phyloP scores from a whole-genome alignment of 257 asterid species.

The Ligustrum vulgare region DNA sequence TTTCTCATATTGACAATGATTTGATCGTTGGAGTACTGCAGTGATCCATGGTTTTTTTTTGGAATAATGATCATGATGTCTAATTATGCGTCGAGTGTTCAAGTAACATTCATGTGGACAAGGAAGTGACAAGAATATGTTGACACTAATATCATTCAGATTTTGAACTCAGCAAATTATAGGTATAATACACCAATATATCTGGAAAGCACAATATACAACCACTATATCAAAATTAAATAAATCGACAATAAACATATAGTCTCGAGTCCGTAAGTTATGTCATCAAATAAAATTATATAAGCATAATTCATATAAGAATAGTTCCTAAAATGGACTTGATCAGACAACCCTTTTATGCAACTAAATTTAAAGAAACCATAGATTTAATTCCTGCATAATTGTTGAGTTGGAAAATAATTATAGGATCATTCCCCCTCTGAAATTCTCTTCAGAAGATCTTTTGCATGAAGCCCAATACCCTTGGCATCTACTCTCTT shows the following conservation, averaged over 20 bases:
- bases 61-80: too few relatives aligned
- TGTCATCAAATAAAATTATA: neutral
- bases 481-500: constrained; percentile 65
- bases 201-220: neutral
- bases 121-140: too few relatives aligned
- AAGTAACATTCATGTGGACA: too few relatives aligned
- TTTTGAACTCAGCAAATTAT: too few relatives aligned
- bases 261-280: neutral
- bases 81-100: too few relatives aligned
- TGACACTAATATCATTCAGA: too few relatives aligned
- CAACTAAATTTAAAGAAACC: neutral
- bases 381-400: neutral
- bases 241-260: too few relatives aligned
- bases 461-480: constrained; percentile 48
- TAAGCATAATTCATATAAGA: neutral
- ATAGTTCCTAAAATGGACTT: neutral
- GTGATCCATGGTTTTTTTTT: too few relatives aligned
- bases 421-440: constrained; percentile 25
- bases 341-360: neutral
- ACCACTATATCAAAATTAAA: neutral
- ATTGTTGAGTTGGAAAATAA: neutral
- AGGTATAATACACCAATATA: too few relatives aligned
- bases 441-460: constrained; percentile 48
- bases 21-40: too few relatives aligned
- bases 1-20: too few relatives aligned